Evolutionary conservation across 1,284 basidiomycete species (phyloP), one percentile per base, ranked within the genome.

Genomic region (Takashimella tepidaria): DNA sequence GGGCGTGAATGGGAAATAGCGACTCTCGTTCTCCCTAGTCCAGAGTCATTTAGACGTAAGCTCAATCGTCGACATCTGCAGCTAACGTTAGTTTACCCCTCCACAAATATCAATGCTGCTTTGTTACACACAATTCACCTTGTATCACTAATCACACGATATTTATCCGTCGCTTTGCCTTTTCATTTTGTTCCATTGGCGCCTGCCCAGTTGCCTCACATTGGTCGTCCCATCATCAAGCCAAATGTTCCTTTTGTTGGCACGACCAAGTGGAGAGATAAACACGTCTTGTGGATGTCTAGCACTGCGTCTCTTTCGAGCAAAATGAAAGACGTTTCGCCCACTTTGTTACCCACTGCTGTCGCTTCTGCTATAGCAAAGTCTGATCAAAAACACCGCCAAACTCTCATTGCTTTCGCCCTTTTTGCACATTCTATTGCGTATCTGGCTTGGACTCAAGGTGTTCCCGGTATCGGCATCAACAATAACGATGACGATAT

Each of bases 361-460:
- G 52, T 56, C 16, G 49, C 48, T 5, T 27, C 45, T 4, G 51
- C 52, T 19, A 20, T 61, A 2, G 44, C 49, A 21, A 58, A 62
- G 24, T 59, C 64, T 4, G 41, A 27, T 23, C 48, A 23, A 40
- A 72, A 71, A 43, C 66, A 71, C 42, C 61, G 60, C 3, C 55
- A 58, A 8, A 72, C 70, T 24, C 59, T 72, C 12, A 66, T 60
- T 6, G 59, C 68, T 3, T 73, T 68, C 44, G 70, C 60, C 1
- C 58, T 74, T 16, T 58, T 74, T 1, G 58, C 66, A 4, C 68
- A 70, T 47, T 69, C 68, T 0, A 55, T 73, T 2, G 65, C 70
- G 1, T 74, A 74, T 48, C 60, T 74, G 2, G 72, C 70, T 3
- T 71, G 64, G 62, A 66, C 63, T 3, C 70, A 73, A 51, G 70